These are phyloP conservation scores for Colletotrichum scovillei DNA, from an alignment of 2,329 filamentous ascomycete genomes.

Conservation along the genomic window DNA sequence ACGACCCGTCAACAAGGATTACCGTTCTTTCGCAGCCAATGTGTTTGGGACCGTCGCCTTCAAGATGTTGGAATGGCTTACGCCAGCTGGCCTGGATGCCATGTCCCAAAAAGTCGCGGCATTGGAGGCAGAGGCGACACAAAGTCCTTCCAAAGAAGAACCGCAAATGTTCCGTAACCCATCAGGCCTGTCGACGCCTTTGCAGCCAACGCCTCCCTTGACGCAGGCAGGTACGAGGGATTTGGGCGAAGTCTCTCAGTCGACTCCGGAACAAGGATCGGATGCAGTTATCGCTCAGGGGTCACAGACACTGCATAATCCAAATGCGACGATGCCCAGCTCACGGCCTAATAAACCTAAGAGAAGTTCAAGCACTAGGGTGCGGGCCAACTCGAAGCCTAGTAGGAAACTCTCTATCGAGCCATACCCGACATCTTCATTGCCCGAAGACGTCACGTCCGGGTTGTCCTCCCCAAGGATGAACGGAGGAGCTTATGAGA, in stretches of 20 bases:
- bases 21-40: constrained; percentile 71
- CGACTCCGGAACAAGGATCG: constrained; percentile 10
- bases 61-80: constrained; percentile 79
- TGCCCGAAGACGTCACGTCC: constrained; percentile 44
- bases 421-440: constrained; percentile 40
- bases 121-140: constrained; percentile 41
- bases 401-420: constrained; percentile 45
- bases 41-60: constrained; percentile 74
- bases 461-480: constrained; percentile 45
- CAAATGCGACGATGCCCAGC: constrained; percentile 10
- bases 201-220: constrained; percentile 20
- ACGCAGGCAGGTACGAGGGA: constrained; percentile 37
- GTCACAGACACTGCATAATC: constrained; percentile 25
- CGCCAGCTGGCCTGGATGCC: constrained; percentile 64
- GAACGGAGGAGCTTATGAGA: constrained; percentile 48
- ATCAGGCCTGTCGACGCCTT: constrained; percentile 26
- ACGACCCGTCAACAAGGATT: constrained; percentile 62
- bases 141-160: constrained; percentile 19
- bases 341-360: constrained; percentile 25
- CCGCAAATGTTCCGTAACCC: constrained; percentile 19
- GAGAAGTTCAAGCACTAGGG: constrained; percentile 40
- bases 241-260: constrained; percentile 31
- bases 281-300: constrained; percentile 12
- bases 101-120: constrained; percentile 55
- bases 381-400: constrained; percentile 43